Percentiles rank a stretch among this genome's conserved stretches.
Evolutionary conservation across 805 yeast genomes (phyloP).

Genomic region (Tetrapisispora arboricola): DNA sequence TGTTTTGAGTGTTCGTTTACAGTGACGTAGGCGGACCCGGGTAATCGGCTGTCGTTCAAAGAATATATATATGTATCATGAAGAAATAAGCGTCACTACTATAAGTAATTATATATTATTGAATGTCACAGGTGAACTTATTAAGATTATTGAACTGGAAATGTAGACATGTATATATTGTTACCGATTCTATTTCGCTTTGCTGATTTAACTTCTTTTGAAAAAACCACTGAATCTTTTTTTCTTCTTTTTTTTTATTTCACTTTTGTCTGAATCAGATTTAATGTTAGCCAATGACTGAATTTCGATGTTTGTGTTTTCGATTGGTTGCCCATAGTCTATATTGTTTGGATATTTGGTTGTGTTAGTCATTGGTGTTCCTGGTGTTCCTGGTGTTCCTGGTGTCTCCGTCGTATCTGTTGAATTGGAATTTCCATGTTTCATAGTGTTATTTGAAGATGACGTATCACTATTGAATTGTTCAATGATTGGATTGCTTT

Average conservation of each 20-base stretch:
- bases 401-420: no score
- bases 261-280: neutral
- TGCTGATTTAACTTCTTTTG: neutral
- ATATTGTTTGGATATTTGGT: neutral
- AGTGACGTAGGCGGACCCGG: no score
- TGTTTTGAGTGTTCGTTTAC: no score
- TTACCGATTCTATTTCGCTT: no score
- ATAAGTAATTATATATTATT: no score
- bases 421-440: neutral
- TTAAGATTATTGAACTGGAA: no score
- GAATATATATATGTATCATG: no score
- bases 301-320: neutral
- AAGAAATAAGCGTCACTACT: no score
- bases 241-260: neutral
- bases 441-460: neutral
- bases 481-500: neutral
- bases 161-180: no score
- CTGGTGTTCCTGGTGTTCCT: neutral
- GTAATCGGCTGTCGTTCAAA: no score
- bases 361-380: neutral
- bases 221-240: slow-evolving; percentile 1
- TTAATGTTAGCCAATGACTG: neutral
- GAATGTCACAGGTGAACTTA: no score
- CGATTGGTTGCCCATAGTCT: neutral
- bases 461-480: neutral